phyloP scores from a whole-genome alignment of 768 basidiomycete species.

The Pleurotus tuoliensis region DNA sequence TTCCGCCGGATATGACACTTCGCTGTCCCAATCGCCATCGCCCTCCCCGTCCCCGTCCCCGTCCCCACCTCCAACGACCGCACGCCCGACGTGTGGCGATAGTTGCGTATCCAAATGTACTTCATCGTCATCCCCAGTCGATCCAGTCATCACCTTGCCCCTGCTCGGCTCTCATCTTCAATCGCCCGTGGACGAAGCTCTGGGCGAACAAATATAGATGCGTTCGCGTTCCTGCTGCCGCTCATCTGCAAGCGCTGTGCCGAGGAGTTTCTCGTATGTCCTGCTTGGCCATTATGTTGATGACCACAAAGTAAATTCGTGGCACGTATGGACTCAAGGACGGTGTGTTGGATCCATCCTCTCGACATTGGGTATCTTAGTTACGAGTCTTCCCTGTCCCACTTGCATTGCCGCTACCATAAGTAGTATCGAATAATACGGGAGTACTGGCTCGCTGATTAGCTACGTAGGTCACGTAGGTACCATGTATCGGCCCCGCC shows the following conservation, averaged over 20 bases:
- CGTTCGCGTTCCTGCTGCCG: background rate
- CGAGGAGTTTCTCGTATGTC: too few species aligned
- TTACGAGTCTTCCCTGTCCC: too few species aligned
- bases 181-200: background rate
- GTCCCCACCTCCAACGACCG: constrained; percentile 27
- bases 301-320: too few species aligned
- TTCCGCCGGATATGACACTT: constrained; percentile 51
- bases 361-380: too few species aligned
- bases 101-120: background rate
- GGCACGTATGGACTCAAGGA: too few species aligned
- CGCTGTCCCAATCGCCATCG: constrained; percentile 47
- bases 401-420: too few species aligned
- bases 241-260: too few species aligned
- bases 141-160: background rate
- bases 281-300: too few species aligned
- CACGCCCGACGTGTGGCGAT: background rate
- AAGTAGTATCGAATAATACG: too few species aligned
- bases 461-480: too few species aligned
- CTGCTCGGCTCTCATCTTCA: background rate
- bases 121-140: background rate
- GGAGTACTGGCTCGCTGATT: too few species aligned
- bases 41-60: constrained; percentile 31
- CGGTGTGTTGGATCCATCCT: too few species aligned
- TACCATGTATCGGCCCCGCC: background rate
- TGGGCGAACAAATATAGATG: background rate